phyloP scores from a whole-genome alignment of 2,329 filamentous ascomycete genomes.

The Ceratocystis albifundus region DNA sequence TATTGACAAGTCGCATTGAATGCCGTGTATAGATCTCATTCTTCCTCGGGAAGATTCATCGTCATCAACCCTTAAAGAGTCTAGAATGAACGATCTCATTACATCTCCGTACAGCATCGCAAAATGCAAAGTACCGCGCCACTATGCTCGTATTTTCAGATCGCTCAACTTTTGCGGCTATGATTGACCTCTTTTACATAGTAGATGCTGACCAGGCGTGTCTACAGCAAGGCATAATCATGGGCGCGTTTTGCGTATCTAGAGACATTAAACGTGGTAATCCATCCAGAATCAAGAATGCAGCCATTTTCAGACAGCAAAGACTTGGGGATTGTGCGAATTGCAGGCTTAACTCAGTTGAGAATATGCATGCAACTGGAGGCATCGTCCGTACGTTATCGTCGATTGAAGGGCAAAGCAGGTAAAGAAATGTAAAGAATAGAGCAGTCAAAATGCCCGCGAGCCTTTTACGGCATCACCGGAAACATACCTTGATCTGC shows the following conservation, averaged over 20 bases:
- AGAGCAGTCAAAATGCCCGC: conserved; percentile 24
- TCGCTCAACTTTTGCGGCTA: neutral
- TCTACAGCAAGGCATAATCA: conserved; percentile 11
- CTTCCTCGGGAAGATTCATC: neutral
- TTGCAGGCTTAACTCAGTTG: neutral
- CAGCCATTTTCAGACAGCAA: neutral
- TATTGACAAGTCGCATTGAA: neutral
- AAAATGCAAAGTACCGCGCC: neutral
- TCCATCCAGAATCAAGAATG: neutral
- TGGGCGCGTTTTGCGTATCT: neutral
- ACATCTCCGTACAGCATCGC: conserved; percentile 2
- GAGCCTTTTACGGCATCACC: conserved; percentile 40
- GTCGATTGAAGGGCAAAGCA: conserved; percentile 18
- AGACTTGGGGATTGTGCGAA: conserved; percentile 3
- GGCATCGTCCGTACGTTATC: conserved; percentile 22
- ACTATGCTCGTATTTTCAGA: conserved; percentile 11
- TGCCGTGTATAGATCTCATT: neutral
- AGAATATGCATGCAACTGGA: conserved; percentile 7
- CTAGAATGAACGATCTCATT: neutral
- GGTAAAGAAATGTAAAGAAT: conserved; percentile 16
- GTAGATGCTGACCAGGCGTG: conserved; percentile 21
- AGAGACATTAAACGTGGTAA: neutral
- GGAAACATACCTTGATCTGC: conserved; percentile 99
- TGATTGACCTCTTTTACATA: conserved; percentile 20
- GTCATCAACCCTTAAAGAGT: neutral